Evolutionary conservation across 768 basidiomycete genomes (phyloP), one percentile per base, ranked within the genome.

Genomic region (Phanerochaete carnosa): DNA sequence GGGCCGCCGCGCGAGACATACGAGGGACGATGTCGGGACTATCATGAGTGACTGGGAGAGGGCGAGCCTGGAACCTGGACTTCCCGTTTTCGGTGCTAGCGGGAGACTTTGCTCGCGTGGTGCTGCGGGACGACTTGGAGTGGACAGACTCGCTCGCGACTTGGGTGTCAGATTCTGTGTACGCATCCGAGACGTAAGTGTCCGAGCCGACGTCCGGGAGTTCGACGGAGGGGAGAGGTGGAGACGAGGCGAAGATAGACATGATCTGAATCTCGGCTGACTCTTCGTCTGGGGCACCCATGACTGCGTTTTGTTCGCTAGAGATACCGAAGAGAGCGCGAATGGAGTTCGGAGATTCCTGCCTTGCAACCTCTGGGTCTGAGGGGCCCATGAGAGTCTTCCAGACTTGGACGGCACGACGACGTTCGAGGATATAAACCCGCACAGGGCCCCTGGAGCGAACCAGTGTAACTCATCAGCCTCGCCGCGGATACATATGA

Each of bases 361-460:
- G 52, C 25, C 81, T 79, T 0, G 88, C 88, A 15, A 80, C 67
- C 33, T 79, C 78, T 26, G 87, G 84, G 70, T 90, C 87, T 30
- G 71, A 63, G 69, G 86, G 76, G 58, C 90, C 89, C 82, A 93
- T 90, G 66, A 94, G 83, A 0, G 87, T 85, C 49, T 83, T 78
- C 81, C 88, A 88, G 55, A 92, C 89, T 72, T 92, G 86, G 51
- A 94, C 87, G 6, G 92, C 89, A 39, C 88, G 84, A 55, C 88
- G 79, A 37, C 92, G 84, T 70, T 93, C 92, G 62, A 94, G 87
- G 39, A 94, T 88, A 72, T 93, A 94, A 23, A 94, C 90, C 89
- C 92, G 93, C n/a, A 92, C 89, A 22, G 92, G 88, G 59, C 90
- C 90, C 63, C 91, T 93, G 39, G 8, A 19, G 39, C 39, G 39